Conservation (phyloP, 2,329 filamentous ascomycete species). For the Claviceps digitariae region DNA sequence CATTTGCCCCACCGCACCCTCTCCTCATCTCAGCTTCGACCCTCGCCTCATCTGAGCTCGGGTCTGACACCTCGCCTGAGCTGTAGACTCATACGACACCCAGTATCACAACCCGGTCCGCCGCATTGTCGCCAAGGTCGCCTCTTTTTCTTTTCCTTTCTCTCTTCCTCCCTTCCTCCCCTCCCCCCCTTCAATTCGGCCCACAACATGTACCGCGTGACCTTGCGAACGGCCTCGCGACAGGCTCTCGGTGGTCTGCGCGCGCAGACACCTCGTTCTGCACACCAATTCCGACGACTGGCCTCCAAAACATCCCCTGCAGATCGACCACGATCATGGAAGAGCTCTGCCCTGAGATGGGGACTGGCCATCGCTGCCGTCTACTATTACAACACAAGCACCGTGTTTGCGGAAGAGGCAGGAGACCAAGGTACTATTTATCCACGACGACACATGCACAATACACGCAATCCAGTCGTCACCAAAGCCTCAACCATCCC, state of each 20-base stretch:
- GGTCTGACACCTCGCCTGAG: too few relatives aligned
- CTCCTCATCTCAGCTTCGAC: too few relatives aligned
- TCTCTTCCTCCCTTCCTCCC: not conserved
- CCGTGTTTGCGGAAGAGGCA: constrained; percentile 73
- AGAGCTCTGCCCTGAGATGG: constrained; percentile 60
- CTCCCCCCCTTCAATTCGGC: not conserved
- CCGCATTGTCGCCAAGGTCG: not conserved
- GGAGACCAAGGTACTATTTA: constrained; percentile 18
- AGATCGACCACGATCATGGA: constrained; percentile 66
- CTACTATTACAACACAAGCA: constrained; percentile 91
- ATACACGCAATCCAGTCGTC: too few relatives aligned
- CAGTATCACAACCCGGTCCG: not conserved
- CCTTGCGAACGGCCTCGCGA: constrained; percentile 33
- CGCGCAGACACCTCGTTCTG: constrained; percentile 23
- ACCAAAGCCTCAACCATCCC: not conserved
- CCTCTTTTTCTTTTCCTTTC: not conserved
- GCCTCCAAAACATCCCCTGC: constrained; percentile 36
- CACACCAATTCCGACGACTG: constrained; percentile 35
- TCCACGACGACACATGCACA: not conserved
- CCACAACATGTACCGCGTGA: constrained; percentile 37
- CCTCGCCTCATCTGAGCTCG: too few relatives aligned
- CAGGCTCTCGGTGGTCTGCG: constrained; percentile 29
- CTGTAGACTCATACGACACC: too few relatives aligned
- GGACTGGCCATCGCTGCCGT: constrained; percentile 61
- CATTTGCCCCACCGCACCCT: not conserved